These are phyloP conservation scores for Bathelium albidoporum DNA, from an alignment of 495 filamentous ascomycete species.

Conservation along the genomic window DNA sequence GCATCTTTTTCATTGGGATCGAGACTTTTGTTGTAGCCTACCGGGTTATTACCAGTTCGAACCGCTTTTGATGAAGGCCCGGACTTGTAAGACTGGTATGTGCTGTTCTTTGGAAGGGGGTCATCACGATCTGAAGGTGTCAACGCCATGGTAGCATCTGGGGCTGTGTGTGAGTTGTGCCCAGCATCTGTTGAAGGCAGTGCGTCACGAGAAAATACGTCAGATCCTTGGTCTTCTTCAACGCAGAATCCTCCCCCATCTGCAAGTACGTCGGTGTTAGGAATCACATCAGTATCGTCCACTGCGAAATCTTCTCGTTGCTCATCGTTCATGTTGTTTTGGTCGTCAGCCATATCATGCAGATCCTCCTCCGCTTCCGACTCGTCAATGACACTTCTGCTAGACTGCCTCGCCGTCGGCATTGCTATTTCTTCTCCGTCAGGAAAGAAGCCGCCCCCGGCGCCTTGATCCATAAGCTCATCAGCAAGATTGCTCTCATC, in stretches of 20 bases:
- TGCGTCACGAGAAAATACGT: conserved; percentile 15
- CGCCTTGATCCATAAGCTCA: conserved; percentile 14
- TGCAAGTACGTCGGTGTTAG: neutral
- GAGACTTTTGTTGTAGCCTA: no score
- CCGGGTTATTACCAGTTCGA: no score
- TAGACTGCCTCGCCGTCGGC: neutral
- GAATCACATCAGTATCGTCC: conserved; percentile 7
- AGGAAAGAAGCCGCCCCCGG: conserved; percentile 26
- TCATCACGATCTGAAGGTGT: neutral
- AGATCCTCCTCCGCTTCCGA: neutral
- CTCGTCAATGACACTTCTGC: neutral
- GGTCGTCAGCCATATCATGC: neutral
- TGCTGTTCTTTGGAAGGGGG: neutral
- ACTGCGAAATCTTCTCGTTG: neutral
- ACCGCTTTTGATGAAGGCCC: neutral
- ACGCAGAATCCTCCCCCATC: conserved; percentile 15
- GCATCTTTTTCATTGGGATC: neutral
- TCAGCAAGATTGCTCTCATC: conserved; percentile 4
- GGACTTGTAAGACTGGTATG: neutral
- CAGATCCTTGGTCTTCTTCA: conserved; percentile 11
- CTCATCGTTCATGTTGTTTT: neutral
- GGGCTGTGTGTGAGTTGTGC: neutral
- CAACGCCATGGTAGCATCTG: neutral
- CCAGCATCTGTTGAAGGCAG: neutral
- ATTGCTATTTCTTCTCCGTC: conserved; percentile 10